Percentiles rank a stretch among this genome's conserved stretches.
phyloP scores from a whole-genome alignment of 1,139 yeast species.

The Candida pseudoviswanathii region DNA sequence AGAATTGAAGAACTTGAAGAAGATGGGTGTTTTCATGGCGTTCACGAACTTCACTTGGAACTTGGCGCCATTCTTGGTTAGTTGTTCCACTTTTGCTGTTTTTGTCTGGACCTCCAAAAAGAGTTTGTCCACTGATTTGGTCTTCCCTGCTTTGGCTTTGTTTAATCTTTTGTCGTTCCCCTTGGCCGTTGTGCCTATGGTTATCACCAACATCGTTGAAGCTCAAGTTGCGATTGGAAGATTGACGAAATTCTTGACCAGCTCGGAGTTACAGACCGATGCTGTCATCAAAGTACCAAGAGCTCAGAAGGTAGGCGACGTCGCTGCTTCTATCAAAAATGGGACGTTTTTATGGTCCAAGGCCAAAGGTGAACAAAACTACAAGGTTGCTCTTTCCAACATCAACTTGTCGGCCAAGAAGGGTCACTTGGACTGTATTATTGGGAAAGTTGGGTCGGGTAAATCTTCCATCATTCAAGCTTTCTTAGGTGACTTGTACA shows the following conservation, averaged over 20 bases:
- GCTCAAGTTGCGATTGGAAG: conserved; percentile 87
- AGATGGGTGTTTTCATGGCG: conserved; percentile 79
- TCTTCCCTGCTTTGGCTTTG: conserved; percentile 90
- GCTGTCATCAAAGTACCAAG: conserved; percentile 66
- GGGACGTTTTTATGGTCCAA: conserved; percentile 92
- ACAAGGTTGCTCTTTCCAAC: conserved; percentile 75
- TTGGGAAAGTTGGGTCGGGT: conserved; percentile 93
- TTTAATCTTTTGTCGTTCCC: conserved; percentile 90
- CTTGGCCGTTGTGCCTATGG: conserved; percentile 90
- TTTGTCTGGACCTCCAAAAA: conserved; percentile 63
- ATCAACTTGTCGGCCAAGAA: conserved; percentile 71
- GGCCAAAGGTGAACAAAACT: conserved; percentile 58
- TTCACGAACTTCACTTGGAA: conserved; percentile 77
- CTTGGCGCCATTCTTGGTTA: conserved; percentile 87
- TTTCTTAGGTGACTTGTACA: conserved; percentile 81
- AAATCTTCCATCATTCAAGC: conserved; percentile 87
- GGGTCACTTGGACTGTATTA: conserved; percentile 84
- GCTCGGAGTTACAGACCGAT: conserved; percentile 80
- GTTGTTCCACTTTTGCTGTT: conserved; percentile 87
- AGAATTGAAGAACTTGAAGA: conserved; percentile 77
- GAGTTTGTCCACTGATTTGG: conserved; percentile 87
- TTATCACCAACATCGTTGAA: conserved; percentile 82
- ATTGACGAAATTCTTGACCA: conserved; percentile 68
- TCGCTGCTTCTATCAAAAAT: conserved; percentile 64
- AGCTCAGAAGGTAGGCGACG: conserved; percentile 59